phyloP scores from a whole-genome alignment of 169 alveolate genomes.

The Plasmodium gonderi region DNA sequence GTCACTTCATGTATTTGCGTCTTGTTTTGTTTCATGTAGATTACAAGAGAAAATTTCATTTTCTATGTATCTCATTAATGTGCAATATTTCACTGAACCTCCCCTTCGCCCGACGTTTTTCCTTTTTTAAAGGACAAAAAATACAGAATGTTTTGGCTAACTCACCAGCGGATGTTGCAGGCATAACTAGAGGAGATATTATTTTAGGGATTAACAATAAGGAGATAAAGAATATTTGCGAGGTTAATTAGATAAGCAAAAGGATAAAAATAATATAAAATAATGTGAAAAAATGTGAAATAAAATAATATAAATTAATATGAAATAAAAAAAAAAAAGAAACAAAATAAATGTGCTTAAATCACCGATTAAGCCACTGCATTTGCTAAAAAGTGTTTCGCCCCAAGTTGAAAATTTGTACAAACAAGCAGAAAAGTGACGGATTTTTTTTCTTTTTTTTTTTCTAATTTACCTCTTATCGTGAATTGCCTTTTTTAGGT shows the following conservation, averaged over 20 bases:
- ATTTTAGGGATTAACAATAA: slow-evolving; percentile 21
- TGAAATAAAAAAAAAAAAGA: neutral
- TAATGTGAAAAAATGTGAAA: neutral
- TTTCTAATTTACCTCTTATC: neutral
- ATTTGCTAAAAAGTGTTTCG: neutral
- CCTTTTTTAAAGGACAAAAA: slow-evolving; percentile 28
- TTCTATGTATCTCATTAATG: neutral
- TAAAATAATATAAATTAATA: too few relatives aligned
- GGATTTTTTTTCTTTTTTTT: neutral
- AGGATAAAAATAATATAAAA: too few relatives aligned
- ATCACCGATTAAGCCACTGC: neutral
- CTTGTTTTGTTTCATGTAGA: neutral
- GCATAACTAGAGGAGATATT: slow-evolving; percentile 36
- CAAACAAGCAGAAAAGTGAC: neutral
- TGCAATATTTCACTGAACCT: neutral
- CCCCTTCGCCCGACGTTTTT: neutral
- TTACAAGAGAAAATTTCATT: neutral
- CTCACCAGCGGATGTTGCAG: slow-evolving; percentile 38
- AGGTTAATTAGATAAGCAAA: slow-evolving; percentile 21
- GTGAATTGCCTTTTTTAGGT: slow-evolving; percentile 3
- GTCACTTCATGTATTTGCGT: neutral
- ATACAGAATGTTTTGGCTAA: slow-evolving; percentile 21
- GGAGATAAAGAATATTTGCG: slow-evolving; percentile 31
- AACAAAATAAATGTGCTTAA: neutral
- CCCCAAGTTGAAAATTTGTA: neutral